Base-by-base conservation (phyloP, 192 early-diverging fungal species). In the Coemansia sp. region DNA sequence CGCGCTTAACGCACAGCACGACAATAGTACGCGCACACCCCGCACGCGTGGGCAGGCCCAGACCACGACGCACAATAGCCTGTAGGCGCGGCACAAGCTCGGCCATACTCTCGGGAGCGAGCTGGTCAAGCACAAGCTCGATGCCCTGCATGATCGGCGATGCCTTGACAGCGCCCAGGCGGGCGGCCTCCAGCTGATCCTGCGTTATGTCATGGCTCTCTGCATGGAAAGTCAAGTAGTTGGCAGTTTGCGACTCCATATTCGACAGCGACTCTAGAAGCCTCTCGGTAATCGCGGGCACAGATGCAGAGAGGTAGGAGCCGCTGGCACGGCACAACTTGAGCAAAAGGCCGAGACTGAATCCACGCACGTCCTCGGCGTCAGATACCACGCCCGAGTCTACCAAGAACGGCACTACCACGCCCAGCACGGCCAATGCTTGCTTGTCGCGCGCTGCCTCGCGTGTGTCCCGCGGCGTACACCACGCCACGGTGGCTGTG, bases 121-220 rank as follows among this genome's bases (percentile, higher is more conserved):
- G 79, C 42, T 95, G 87, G 31, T 92, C 89, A 1, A 96, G 79
- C 53, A 87, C 86, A 8, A 83, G 81, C 67, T 96, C 94, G 35
- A 96, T 81, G 3, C 91, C 94, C 66, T 95, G 91, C 94, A 97
- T 96, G 72, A 97, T 93, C 11, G 96, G 96, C n/a, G 95, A 97
- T 2, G 84, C 74, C 71, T 94, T 95, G 6, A 93, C 87, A 1
- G 94, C 95, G 32, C 73, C 82, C 41, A 98, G 79, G 1, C 96
- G 88, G 17, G 87, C 76, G 47, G 85, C 90, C 54, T 98, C 96
- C 11, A 97, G 80, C 75, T 95, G 91, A 24, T 95, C 93, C 41
- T 89, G 88, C 10, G 93, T 88, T n/a, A 98, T 88, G 45, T 92
- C 88, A 64, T 95, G 94, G 49, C 85, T 86, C 32, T 93, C 92